Base-by-base conservation (phyloP, 768 basidiomycete genomes). In the Hericium erinaceus region DNA sequence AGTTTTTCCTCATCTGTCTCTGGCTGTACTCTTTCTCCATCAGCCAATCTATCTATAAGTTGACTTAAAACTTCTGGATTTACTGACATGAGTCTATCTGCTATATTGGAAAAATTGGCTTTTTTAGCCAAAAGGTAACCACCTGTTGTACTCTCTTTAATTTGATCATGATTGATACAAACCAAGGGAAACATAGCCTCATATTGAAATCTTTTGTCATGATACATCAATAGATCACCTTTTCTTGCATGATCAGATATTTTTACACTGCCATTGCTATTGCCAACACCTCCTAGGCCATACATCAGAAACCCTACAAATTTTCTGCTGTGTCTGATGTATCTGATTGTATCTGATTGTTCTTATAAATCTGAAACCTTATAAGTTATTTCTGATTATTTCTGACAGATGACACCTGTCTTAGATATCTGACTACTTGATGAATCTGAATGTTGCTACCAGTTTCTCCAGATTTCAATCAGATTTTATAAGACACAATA, bases 91-190 rank as follows among this genome's bases (percentile, higher is more conserved):
- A 65, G 22, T 7, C 58, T 22, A 1, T 55, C 33, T 1, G 57
- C 52, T 16, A 65, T 49, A 11, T 58, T 39, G 1, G 44, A n/a
- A 39, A 65, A 61, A 12, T 57, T 39, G 1, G 40, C 9, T 18
- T 48, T 48, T 3, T 57, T 24, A 15, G 61, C 50, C 1, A 64
- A 13, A 9, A 66, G 40, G 39, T 48, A 62, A 3, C 64, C 61
- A 10, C 54, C 64, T 7, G 39, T 56, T 12, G 57, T 50, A 10
- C 48, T 48, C 7, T 41, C 18, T 13, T 56, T 58, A 28, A 66
- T 64, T 40, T 67, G 66, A 22, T 65, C 55, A 26, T 66, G 59
- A 51, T 66, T 64, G 26, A 67, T 62, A 1, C 55, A 61, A 12
- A 66, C 56, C 0, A 64, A 52, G 16, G 57, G 51, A 50, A 64